phyloP scores from a whole-genome alignment of 345 rosid species.

The Draba incana region DNA sequence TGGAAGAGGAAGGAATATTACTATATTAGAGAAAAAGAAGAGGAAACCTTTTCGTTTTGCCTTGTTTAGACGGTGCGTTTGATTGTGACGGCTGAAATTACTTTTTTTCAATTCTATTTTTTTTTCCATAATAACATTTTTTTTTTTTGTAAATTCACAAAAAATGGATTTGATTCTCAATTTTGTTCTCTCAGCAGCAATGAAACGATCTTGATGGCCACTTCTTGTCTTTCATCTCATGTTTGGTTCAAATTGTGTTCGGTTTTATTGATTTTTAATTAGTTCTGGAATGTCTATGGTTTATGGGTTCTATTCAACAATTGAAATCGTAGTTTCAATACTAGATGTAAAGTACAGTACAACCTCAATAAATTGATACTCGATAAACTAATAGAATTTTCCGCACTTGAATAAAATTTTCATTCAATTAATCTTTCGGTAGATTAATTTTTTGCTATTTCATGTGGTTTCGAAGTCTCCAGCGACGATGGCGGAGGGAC shows the following conservation, averaged over 20 bases:
- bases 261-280: not conserved
- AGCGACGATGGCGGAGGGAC: too few relatives aligned
- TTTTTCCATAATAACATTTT: too few relatives aligned
- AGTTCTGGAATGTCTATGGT: not conserved
- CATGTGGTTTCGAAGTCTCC: too few relatives aligned
- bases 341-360: too few relatives aligned
- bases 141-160: too few relatives aligned
- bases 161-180: not conserved
- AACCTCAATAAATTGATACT: too few relatives aligned
- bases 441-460: too few relatives aligned
- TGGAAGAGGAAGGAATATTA: constrained; percentile 10
- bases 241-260: not conserved
- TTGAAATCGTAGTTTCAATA: too few relatives aligned
- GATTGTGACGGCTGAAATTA: not conserved
- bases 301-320: not conserved
- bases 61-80: constrained; percentile 33
- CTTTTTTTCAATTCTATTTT: too few relatives aligned
- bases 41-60: constrained; percentile 31
- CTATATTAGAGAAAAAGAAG: constrained; percentile 22
- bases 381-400: too few relatives aligned
- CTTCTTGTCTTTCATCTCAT: not conserved
- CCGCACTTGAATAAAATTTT: too few relatives aligned
- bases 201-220: not conserved
- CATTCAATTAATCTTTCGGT: too few relatives aligned
- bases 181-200: not conserved